Percentiles rank a stretch among this genome's conserved stretches.
phyloP scores from a whole-genome alignment of 805 yeast genomes.

The Saturnispora bothae region DNA sequence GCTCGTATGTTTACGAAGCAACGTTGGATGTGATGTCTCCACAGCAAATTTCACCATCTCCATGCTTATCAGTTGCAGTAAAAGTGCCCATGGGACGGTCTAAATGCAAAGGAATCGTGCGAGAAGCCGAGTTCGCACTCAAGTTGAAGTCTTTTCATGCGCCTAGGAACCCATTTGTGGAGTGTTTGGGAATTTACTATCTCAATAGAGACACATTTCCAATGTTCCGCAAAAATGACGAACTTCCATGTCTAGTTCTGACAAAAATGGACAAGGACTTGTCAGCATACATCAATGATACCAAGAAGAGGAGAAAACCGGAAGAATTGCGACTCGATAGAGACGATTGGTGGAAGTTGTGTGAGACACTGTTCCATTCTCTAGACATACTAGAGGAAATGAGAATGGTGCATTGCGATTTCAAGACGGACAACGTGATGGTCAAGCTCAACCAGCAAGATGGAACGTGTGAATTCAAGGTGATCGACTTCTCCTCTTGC shows the following conservation, averaged over 20 bases:
- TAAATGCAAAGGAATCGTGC: slow-evolving; percentile 19
- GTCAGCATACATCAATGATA: slow-evolving; percentile 15
- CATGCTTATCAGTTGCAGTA: slow-evolving; percentile 16
- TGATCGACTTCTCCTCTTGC: slow-evolving; percentile 39
- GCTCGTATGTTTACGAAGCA: slow-evolving; percentile 22
- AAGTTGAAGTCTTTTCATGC: slow-evolving; percentile 12
- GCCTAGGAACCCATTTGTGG: slow-evolving; percentile 18
- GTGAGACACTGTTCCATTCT: slow-evolving; percentile 20
- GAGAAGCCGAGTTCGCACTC: slow-evolving; percentile 20
- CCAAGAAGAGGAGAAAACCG: slow-evolving; percentile 2
- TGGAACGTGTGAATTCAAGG: slow-evolving; percentile 25
- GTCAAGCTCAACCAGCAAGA: slow-evolving; percentile 20
- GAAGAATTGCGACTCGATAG: slow-evolving; percentile 17
- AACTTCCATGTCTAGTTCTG: slow-evolving; percentile 23
- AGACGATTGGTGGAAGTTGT: slow-evolving; percentile 26
- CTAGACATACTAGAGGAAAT: slow-evolving; percentile 20
- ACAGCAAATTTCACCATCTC: slow-evolving; percentile 6
- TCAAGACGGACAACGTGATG: slow-evolving; percentile 37
- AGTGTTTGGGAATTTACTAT: slow-evolving; percentile 22
- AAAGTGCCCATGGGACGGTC: slow-evolving; percentile 23
- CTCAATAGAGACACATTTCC: slow-evolving; percentile 18
- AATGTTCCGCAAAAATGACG: slow-evolving; percentile 17
- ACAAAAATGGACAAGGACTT: slow-evolving; percentile 23
- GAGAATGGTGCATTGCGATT: slow-evolving; percentile 35
- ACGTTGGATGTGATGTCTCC: slow-evolving; percentile 10